Evolutionary conservation across 495 filamentous ascomycete genomes (phyloP).

Genomic region (Copromyces sp.): DNA sequence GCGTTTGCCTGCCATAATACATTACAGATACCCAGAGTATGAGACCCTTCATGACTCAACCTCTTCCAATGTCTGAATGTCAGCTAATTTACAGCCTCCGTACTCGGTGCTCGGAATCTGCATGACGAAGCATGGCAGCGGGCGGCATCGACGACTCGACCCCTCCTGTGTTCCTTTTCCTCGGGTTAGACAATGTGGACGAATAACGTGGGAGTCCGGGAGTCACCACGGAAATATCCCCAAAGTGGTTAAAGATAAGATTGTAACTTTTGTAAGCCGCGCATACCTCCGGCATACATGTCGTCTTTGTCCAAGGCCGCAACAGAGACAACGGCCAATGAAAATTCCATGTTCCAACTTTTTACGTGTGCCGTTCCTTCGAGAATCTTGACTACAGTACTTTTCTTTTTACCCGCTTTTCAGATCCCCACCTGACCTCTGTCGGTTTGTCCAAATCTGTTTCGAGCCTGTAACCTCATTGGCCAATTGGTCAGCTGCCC

Average conservation of each 20-base stretch:
- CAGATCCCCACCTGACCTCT: background rate
- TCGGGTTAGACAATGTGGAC: background rate
- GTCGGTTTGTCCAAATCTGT: background rate
- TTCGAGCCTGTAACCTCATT: slow-evolving; percentile 6
- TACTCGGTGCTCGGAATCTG: background rate
- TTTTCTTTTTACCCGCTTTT: background rate
- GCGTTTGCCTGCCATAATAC: no score
- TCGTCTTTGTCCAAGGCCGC: background rate
- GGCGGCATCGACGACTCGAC: background rate
- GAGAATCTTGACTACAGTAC: background rate
- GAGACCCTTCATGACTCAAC: background rate
- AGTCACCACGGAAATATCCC: background rate
- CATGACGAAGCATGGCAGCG: background rate
- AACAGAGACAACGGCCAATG: background rate
- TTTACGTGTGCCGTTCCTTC: background rate
- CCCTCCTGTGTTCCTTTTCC: background rate
- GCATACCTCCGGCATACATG: background rate
- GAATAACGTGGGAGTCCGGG: background rate
- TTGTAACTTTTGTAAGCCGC: background rate
- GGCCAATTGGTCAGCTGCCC: slow-evolving; percentile 24
- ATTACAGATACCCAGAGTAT: background rate
- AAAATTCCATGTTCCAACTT: background rate
- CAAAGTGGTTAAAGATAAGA: background rate
- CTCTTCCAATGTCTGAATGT: background rate
- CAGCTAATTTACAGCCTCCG: background rate